Evolutionary conservation across 768 basidiomycete genomes (phyloP), one percentile per base, ranked within the genome.

Genomic region (Favolaschia claudopus): DNA sequence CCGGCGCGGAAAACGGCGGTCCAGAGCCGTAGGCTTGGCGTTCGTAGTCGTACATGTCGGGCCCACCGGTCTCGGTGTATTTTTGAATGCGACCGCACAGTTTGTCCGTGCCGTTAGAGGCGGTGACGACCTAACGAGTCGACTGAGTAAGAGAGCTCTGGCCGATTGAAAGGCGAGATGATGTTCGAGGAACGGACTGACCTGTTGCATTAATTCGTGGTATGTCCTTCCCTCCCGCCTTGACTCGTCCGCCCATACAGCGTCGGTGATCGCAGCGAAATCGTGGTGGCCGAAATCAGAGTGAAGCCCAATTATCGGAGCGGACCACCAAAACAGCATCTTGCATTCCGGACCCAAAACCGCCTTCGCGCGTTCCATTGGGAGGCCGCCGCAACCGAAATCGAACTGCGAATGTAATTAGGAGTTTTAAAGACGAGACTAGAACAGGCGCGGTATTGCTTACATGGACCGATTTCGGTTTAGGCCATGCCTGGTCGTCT

Each of bases 21-120:
- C 60, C 60, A 6, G 39, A 32, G 19, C 44, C 55, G 32, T 47
- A 43, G 12, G 61, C n/a, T n/a, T 29, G 9, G 20, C 61, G 46
- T 24, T 62, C 55, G 27, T 58, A 25, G 48, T 62, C 61, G 55
- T 62, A 58, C 55, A 58, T 53, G 31, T 62, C 55, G 3, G 45
- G 60, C 1, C 5, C 55, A 14, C 60, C 60, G 7, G n/a, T n/a
- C n/a, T n/a, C n/a, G n/a, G 60, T 50, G 13, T 14, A 40, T 20
- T 53, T 48, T 6, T 53, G 17, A 20, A 62, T 34, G 5, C 5
- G 5, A 14, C 61, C 61, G 20, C 34, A 32, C 13, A 47, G 33
- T 37, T 57, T 45, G 42, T 62, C 60, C 10, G 34, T 55, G 8
- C 61, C 61, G 40, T 62, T 62, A 25, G 27, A 58, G 3, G 51